Percentiles rank a stretch among this genome's conserved stretches.
Conservation (phyloP, 2,329 filamentous ascomycete genomes). For the Fusarium liriodendri region DNA sequence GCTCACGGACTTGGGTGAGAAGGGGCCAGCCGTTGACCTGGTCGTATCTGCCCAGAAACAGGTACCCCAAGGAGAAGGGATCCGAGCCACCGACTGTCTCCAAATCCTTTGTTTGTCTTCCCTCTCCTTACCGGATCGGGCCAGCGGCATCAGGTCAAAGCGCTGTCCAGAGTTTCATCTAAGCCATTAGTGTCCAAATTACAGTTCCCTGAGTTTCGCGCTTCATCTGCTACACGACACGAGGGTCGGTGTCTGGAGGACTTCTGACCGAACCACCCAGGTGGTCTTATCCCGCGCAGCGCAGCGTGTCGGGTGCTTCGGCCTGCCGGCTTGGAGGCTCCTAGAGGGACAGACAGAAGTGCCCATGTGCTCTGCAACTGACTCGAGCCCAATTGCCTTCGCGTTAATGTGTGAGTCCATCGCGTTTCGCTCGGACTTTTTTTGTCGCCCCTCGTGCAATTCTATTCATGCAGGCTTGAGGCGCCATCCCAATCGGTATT, state of each 20-base stretch:
- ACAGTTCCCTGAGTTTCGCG: conserved; percentile 12
- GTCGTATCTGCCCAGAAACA: conserved; percentile 3
- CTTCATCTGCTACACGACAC: conserved; percentile 9
- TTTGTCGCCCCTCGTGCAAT: conserved; percentile 1
- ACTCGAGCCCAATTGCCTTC: conserved; percentile 3
- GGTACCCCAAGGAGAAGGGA: neutral
- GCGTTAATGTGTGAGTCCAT: neutral
- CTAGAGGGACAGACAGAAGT: neutral
- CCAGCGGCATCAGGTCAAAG: conserved; percentile 34
- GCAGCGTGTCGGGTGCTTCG: conserved; percentile 6
- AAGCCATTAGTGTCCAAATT: conserved; percentile 33
- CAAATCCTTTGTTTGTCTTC: conserved; percentile 15
- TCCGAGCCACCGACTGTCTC: neutral
- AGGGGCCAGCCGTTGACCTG: conserved; percentile 7
- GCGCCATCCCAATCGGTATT: neutral
- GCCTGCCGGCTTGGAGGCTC: neutral
- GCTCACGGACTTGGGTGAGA: conserved; percentile 3
- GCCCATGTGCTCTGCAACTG: conserved; percentile 13
- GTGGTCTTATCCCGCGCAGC: neutral
- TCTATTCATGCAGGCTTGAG: conserved; percentile 1
- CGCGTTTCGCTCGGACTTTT: conserved; percentile 4
- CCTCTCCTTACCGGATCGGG: conserved; percentile 18
- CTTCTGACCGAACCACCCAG: conserved; percentile 13
- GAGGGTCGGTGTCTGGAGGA: neutral
- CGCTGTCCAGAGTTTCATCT: conserved; percentile 41